Evolutionary conservation across 1,139 yeast genomes (phyloP).

Genomic region (Debaryomyces singareniensis): DNA sequence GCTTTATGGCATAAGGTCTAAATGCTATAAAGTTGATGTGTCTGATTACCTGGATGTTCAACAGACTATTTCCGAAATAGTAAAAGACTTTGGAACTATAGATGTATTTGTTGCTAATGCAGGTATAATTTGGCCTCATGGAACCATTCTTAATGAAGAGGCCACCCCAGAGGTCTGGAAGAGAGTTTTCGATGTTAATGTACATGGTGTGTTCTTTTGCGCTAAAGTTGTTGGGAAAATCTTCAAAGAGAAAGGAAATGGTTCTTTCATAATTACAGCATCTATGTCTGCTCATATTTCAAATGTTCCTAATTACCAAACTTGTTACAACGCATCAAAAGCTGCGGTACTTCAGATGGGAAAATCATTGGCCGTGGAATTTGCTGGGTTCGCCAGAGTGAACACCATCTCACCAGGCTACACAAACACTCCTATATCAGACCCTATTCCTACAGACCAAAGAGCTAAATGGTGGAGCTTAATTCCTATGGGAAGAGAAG

Average conservation of each 20-base stretch:
- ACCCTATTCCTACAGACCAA: conserved; percentile 2
- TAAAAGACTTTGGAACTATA: conserved; percentile 60
- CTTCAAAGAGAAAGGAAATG: conserved; percentile 40
- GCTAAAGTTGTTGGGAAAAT: conserved; percentile 48
- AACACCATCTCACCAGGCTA: conserved; percentile 56
- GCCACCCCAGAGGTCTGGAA: conserved; percentile 47
- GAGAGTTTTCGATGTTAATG: conserved; percentile 43
- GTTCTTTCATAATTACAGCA: conserved; percentile 57
- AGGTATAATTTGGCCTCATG: conserved; percentile 78
- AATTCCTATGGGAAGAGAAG: conserved; percentile 17
- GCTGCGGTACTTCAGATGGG: conserved; percentile 53
- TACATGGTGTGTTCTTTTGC: conserved; percentile 55
- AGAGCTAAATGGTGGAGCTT: conserved; percentile 4
- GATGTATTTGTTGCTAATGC: conserved; percentile 86
- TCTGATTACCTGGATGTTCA: conserved; percentile 54
- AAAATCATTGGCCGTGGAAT: conserved; percentile 48
- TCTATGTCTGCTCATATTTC: conserved; percentile 56
- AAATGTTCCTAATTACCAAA: conserved; percentile 49
- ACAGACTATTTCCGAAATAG: conserved; percentile 46
- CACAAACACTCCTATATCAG: conserved; percentile 14
- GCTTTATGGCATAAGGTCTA: conserved; percentile 54
- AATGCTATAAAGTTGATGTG: conserved; percentile 64
- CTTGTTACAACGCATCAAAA: conserved; percentile 53
- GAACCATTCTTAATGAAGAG: conserved; percentile 53
- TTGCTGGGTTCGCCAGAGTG: conserved; percentile 49